Evolutionary conservation across 2,329 filamentous ascomycete species (phyloP), one percentile per base, ranked within the genome.

Genomic region (Phaeosphaeria sp.): DNA sequence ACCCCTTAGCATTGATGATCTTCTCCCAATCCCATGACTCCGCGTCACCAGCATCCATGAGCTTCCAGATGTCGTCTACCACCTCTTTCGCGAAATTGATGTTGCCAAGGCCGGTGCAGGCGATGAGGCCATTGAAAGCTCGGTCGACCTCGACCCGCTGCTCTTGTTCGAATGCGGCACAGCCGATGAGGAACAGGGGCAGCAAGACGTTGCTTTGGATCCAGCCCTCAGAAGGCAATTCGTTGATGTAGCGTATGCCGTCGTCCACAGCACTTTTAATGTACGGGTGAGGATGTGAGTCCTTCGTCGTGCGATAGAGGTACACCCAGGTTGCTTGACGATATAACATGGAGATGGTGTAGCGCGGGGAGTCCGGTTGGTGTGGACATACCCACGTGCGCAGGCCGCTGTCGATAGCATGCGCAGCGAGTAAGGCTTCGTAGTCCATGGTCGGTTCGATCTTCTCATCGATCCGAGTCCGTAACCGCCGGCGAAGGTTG

Each of bases 341-440:
- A 69, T 88, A 88, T 6, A 88, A 76, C 73, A 87, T 83, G 1
- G 84, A 85, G 45, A 86, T 80, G 30, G 78, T 82, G 74, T 82
- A 86, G 54, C 86, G 84, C 5, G 83, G 79, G 5, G 82, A 81
- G 43, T 82, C 80, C 1, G 80, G 77, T 11, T 78, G 68, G 56
- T 86, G 83, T 0, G 79, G 80, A 2, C 91, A 91, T 22, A 85
- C 83, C 93, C 93, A 97, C 15, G 86, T 84, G 6, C 88, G 84
- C 51, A 97, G 89, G 5, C 86, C 88, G 15, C 84, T 84, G 64
- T 96, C 90, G 67, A 97, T 93, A 51, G 89, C 86, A 6, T 90
- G 87, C 0, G 91, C 92, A 46, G 87, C 86, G 67, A 88, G 89
- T 9, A 95, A 80, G 11, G 88, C 89, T 22, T 85, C 83, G 71